phyloP scores from a whole-genome alignment of 345 rosid species.

The Dipteronia sinensis region DNA sequence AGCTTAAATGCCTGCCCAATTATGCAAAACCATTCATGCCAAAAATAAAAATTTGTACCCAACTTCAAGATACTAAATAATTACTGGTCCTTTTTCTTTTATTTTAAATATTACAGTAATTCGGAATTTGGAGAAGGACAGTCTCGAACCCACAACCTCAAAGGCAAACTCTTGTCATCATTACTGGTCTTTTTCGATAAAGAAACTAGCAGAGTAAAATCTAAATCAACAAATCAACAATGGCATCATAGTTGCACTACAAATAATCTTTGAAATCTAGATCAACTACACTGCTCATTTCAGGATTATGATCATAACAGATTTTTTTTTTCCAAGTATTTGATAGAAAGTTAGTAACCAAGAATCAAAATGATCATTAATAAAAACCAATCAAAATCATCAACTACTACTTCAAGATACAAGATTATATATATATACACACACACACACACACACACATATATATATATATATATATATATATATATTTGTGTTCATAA shows the following conservation, averaged over 20 bases:
- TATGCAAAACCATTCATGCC: neutral
- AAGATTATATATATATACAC: neutral
- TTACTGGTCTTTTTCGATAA: neutral
- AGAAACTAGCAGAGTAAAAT: neutral
- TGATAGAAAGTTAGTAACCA: neutral
- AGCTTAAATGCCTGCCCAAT: conserved; percentile 50
- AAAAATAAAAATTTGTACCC: too few relatives aligned
- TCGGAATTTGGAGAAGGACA: too few relatives aligned
- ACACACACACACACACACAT: too few relatives aligned
- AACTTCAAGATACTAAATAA: neutral
- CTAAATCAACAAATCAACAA: neutral
- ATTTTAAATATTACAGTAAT: too few relatives aligned
- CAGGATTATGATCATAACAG: neutral
- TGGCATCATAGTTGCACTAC: neutral
- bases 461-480: too few relatives aligned
- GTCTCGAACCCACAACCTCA: too few relatives aligned
- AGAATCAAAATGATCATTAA: neutral
- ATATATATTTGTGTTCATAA: neutral
- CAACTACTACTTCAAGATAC: neutral
- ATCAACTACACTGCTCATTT: too few relatives aligned
- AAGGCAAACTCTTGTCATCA: too few relatives aligned
- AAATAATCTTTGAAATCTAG: too few relatives aligned
- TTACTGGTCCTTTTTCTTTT: neutral
- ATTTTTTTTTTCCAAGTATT: neutral
- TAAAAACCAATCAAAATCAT: neutral